Evolutionary conservation across 768 basidiomycete genomes (phyloP).

Genomic region (Collybia nuda): DNA sequence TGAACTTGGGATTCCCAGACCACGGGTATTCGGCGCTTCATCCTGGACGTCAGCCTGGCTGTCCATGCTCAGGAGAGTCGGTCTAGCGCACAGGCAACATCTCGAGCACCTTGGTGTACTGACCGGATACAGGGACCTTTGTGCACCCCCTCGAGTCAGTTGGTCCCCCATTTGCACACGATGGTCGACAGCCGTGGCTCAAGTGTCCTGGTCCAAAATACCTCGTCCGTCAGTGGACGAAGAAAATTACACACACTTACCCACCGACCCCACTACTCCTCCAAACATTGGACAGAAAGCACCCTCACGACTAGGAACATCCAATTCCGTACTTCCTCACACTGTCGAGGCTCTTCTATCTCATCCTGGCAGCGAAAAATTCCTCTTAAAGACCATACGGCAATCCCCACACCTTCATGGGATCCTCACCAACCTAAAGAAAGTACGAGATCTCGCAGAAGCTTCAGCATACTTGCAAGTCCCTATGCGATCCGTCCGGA

Average conservation of each 20-base stretch:
- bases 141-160: constrained; percentile 6
- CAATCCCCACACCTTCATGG: constrained; percentile 16
- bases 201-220: neutral
- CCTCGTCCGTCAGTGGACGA: neutral
- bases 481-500: constrained; percentile 41
- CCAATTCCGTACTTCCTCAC: constrained; percentile 3
- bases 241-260: neutral
- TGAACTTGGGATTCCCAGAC: neutral
- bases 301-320: neutral
- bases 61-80: constrained; percentile 74
- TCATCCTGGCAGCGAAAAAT: neutral
- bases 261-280: neutral
- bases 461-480: constrained; percentile 27
- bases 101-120: constrained; percentile 38
- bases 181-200: constrained; percentile 5
- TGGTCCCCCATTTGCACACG: neutral
- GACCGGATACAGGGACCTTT: constrained; percentile 14
- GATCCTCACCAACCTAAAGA: constrained; percentile 31
- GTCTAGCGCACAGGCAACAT: constrained; percentile 53
- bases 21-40: constrained; percentile 9
- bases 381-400: constrained; percentile 14
- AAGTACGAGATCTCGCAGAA: constrained; percentile 28
- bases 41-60: constrained; percentile 40
- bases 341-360: constrained; percentile 9
- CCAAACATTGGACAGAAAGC: neutral